Base-by-base conservation (phyloP, 345 rosid species). In the Eutrema heterophyllum region DNA sequence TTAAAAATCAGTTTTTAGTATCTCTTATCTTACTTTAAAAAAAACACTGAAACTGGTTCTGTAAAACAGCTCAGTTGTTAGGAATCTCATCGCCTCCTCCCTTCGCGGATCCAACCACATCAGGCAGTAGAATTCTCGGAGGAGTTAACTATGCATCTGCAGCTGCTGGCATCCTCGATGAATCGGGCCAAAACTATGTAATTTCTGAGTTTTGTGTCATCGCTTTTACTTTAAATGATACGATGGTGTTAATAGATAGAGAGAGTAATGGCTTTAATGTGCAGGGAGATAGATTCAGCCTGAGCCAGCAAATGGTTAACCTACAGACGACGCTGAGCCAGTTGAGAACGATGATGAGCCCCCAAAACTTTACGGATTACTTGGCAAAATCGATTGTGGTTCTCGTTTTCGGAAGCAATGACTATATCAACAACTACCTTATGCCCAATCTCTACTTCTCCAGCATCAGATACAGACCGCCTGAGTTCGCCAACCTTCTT, bases 341-440 rank as follows among this genome's bases (percentile, higher is more conserved):
- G 52, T 29, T 92, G 38, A 79, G 86, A 74, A 58, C 75, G 11
- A 73, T 85, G 82, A 67, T 89, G 73, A 84, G 81, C 2, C 79
- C 83, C 18, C 72, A 73, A 8, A 83, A 85, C 53, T 54, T 87
- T 54, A 81, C 83, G 0, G 76, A 74, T 18, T 89, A 84, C 73
- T 61, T 89, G 3, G 71, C 81, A 3, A 86, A 62, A 74, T 85
- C 94, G 29, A 36, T 88, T 1, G 86, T 80, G 16, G 53, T 93
- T 77, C 63, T 89, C 59, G 86, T 84, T 36, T 84, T 96, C 55
- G 98, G 98, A 38, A 92, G 97, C 78, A 92, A 90, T 75, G 98
- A 96, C 80, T 96, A 96, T 83, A 87, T 92, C 83, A 88, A 90
- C 86, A 96, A 90, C 83, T 96, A 88, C 73, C 93, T 96, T 72